phyloP scores from a whole-genome alignment of 2,329 filamentous ascomycete species.

The Aspergillus uvarum region DNA sequence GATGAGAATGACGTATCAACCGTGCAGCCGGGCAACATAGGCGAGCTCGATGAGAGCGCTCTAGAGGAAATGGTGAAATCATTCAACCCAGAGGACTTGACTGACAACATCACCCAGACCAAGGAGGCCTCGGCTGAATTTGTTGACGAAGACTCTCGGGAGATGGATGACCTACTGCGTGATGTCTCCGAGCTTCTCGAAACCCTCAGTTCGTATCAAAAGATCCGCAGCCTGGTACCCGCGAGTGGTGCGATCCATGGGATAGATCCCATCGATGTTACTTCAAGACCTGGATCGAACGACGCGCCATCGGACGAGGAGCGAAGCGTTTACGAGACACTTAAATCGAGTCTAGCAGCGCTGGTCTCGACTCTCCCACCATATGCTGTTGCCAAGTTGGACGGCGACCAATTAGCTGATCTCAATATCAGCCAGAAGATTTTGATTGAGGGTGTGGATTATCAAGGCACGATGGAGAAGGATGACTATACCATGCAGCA shows the following conservation, averaged over 20 bases:
- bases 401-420: conserved; percentile 81
- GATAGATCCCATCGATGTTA: conserved; percentile 32
- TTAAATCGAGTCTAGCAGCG: conserved; percentile 72
- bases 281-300: conserved; percentile 40
- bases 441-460: conserved; percentile 69
- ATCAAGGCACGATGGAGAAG: conserved; percentile 78
- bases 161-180: conserved; percentile 52
- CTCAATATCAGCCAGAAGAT: conserved; percentile 79
- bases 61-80: conserved; percentile 46
- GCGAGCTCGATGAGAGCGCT: conserved; percentile 39
- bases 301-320: conserved; percentile 58
- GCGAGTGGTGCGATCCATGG: conserved; percentile 26
- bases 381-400: conserved; percentile 80
- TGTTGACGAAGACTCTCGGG: conserved; percentile 43
- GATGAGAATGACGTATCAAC: conserved; percentile 22
- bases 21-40: conserved; percentile 31
- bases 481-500: conserved; percentile 65
- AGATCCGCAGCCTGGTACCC: conserved; percentile 54
- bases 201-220: conserved; percentile 62
- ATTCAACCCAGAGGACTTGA: conserved; percentile 40
- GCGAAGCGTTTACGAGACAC: conserved; percentile 63
- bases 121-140: conserved; percentile 22
- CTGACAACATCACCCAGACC: conserved; percentile 23
- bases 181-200: conserved; percentile 62
- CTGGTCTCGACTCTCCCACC: conserved; percentile 76